Evolutionary conservation across 345 rosid species (phyloP).

Genomic region (Pelargonium nanum): DNA sequence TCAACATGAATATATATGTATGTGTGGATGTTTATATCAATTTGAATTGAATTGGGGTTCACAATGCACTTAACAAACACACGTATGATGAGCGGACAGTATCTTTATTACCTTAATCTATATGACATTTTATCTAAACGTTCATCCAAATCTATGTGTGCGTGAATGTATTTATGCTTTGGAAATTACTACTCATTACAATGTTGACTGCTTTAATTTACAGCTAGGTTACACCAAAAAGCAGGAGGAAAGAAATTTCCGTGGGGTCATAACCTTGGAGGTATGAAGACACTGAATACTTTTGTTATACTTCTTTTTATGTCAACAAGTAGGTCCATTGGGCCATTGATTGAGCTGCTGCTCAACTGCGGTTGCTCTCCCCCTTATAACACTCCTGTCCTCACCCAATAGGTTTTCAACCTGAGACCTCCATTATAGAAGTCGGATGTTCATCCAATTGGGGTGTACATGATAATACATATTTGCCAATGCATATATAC

Average conservation of each 20-base stretch:
- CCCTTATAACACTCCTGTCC: no score
- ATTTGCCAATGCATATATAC: no score
- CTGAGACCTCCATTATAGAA: no score
- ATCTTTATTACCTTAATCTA: neutral
- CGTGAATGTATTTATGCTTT: no score
- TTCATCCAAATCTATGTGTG: neutral
- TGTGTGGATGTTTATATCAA: neutral
- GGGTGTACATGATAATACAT: no score
- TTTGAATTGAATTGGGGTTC: neutral
- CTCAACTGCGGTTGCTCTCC: no score
- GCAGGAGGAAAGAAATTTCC: constrained; percentile 88
- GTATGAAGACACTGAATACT: constrained; percentile 22
- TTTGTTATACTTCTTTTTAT: neutral
- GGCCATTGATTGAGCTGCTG: no score
- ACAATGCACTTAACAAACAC: neutral
- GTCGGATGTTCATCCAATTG: no score
- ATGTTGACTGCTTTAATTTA: constrained; percentile 8
- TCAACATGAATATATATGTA: neutral
- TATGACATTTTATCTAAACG: neutral
- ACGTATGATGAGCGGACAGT: neutral
- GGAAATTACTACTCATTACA: neutral
- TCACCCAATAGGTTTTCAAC: no score
- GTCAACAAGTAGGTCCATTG: no score
- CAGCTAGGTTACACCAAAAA: constrained; percentile 97
- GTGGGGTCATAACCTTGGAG: constrained; percentile 93